These are phyloP conservation scores for Penicillium crustosum DNA, from an alignment of 2,329 filamentous ascomycete species.

Conservation along the genomic window DNA sequence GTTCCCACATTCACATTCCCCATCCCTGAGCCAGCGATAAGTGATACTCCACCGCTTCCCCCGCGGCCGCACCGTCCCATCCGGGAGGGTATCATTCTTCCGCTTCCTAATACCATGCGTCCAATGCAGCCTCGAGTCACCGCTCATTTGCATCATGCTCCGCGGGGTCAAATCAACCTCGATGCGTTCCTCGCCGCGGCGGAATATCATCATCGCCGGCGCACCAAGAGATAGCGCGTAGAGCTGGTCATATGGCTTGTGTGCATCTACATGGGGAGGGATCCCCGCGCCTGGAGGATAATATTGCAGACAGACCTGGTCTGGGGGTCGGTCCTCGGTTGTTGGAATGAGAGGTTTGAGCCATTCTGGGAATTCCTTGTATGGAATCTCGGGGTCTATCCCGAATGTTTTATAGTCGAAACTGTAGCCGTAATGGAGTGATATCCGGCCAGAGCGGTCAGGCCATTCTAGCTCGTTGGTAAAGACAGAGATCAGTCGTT, in stretches of 20 bases:
- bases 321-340: slow-evolving; percentile 48
- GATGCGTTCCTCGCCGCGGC: slow-evolving; percentile 30
- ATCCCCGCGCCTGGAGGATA: slow-evolving; percentile 62
- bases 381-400: slow-evolving; percentile 52
- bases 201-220: slow-evolving; percentile 35
- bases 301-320: slow-evolving; percentile 61
- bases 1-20: slow-evolving; percentile 54
- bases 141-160: slow-evolving; percentile 54
- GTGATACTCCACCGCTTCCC: slow-evolving; percentile 56
- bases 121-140: slow-evolving; percentile 55
- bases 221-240: slow-evolving; percentile 37
- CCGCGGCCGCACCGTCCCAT: slow-evolving; percentile 48
- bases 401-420: slow-evolving; percentile 62
- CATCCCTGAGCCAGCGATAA: slow-evolving; percentile 54
- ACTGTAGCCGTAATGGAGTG: slow-evolving; percentile 58
- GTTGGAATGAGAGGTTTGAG: slow-evolving; percentile 50
- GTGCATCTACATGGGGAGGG: slow-evolving; percentile 62
- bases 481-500: slow-evolving; percentile 48
- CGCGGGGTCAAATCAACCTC: slow-evolving; percentile 52
- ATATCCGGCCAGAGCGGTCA: slow-evolving; percentile 47
- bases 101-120: slow-evolving; percentile 57
- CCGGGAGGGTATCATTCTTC: slow-evolving; percentile 52
- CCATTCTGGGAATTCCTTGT: slow-evolving; percentile 54
- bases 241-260: slow-evolving; percentile 46
- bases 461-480: slow-evolving; percentile 50